Base-by-base conservation (phyloP, 768 basidiomycete genomes). In the Pleurotus ostreatus region DNA sequence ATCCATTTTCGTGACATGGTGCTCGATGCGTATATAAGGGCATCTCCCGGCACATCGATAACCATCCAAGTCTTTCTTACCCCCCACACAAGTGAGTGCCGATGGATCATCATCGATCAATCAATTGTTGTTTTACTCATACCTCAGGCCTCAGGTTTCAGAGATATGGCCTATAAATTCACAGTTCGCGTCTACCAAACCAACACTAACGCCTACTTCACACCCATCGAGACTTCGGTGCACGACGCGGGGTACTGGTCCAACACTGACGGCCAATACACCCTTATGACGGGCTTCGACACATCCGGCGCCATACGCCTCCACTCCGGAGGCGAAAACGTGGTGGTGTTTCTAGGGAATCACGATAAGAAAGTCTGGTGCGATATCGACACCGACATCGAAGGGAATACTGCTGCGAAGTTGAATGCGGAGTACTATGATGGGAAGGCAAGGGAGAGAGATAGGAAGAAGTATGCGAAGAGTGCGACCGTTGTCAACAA, bases 141-240 rank as follows among this genome's bases (percentile, higher is more conserved):
- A 34, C 30, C 23, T 9, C 30, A 34, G 30, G 8, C 30, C 4
- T 9, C 30, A 34, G 30, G 8, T 34, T 34, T 11, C 30, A 34
- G 30, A 34, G 30, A 34, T 11, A 49, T 49, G 48, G 48, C 25
- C 26, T 34, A 26, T 37, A n/a, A 16, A 49, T 34, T 49, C 48
- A 26, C 23, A 15, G 48, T 49, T 16, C 48, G 48, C 22, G 20
- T 49, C 48, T 49, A 49, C 26, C 48, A 49, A 23, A 37, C 30
- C 48, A 49, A 49, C 26, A 49, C 48, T 9, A 49, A 49, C 25
- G 48, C 48, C 34, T 49, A 15, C 26, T 49, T 49, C 48, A 49
- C 30, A 34, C 30, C 38, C 26, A 37, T 49, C 22, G 48, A 49
- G 26, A 34, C 48, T 26, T 49, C 48, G 4, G 48, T 38, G 30